Percentiles rank a stretch among this genome's conserved stretches.
Conservation (phyloP, 352 stramenopile species). For the Aphanomyces stellatus region DNA sequence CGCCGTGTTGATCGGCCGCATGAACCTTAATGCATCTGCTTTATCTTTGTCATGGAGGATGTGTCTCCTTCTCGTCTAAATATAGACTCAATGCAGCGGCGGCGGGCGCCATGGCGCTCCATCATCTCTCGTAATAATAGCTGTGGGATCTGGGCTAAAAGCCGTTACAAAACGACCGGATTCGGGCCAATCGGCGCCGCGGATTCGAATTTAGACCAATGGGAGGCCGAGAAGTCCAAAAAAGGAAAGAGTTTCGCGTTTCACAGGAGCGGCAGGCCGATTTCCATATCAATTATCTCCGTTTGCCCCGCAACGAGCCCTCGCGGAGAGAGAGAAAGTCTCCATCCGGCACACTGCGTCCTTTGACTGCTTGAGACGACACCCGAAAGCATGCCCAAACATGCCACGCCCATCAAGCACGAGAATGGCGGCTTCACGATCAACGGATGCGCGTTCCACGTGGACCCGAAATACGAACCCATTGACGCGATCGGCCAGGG, state of each 20-base stretch:
- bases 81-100: not conserved
- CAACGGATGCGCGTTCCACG: slow-evolving; percentile 76
- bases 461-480: slow-evolving; percentile 71
- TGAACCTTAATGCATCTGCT: not conserved
- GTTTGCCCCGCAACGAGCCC: too few species aligned
- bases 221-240: not conserved
- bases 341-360: too few species aligned
- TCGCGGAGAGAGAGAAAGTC: too few species aligned
- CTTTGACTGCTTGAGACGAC: too few species aligned
- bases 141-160: not conserved
- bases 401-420: slow-evolving; percentile 45
- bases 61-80: not conserved
- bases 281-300: too few species aligned
- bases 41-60: not conserved
- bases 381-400: slow-evolving; percentile 69
- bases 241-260: slow-evolving; percentile 16
- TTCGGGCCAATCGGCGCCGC: not conserved
- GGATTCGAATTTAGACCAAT: slow-evolving; percentile 1
- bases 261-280: not conserved
- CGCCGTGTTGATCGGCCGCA: slow-evolving; percentile 36
- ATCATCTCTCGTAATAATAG: not conserved
- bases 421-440: slow-evolving; percentile 67
- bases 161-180: slow-evolving; percentile 13
- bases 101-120: too few species aligned
- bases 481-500: slow-evolving; percentile 86